phyloP scores from a whole-genome alignment of 129 eudicot species.

The Lonicera japonica region DNA sequence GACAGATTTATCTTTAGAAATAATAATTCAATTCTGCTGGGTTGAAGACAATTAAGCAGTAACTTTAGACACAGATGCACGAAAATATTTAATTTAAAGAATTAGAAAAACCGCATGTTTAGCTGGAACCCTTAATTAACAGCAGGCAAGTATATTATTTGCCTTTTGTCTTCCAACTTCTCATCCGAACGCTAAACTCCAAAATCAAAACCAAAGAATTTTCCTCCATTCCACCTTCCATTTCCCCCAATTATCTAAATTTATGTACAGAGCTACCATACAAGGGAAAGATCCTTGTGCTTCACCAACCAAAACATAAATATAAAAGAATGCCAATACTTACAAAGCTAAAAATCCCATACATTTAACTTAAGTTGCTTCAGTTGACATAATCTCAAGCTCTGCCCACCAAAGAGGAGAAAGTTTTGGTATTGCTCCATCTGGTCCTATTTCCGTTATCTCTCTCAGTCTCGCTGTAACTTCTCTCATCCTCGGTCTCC shows the following conservation, averaged over 20 bases:
- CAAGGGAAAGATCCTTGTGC: not conserved
- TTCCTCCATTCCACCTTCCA: slow-evolving; percentile 6
- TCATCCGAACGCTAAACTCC: too few species aligned
- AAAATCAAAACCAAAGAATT: slow-evolving; percentile 1
- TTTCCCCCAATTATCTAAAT: not conserved
- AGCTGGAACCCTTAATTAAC: too few species aligned
- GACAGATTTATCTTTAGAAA: too few species aligned
- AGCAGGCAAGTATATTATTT: too few species aligned
- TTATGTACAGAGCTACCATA: slow-evolving; percentile 8
- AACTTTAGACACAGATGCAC: too few species aligned
- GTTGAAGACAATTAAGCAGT: too few species aligned
- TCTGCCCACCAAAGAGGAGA: slow-evolving; percentile 99
- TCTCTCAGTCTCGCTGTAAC: slow-evolving; percentile 58
- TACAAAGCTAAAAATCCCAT: not conserved
- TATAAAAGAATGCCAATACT: not conserved
- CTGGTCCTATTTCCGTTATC: slow-evolving; percentile 66
- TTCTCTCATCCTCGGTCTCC: slow-evolving; percentile 54
- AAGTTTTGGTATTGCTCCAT: slow-evolving; percentile 70
- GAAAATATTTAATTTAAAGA: too few species aligned
- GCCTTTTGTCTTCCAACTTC: slow-evolving; percentile 2
- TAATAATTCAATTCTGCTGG: too few species aligned
- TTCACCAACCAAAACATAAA: not conserved
- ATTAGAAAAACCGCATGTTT: too few species aligned
- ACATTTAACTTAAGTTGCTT: slow-evolving; percentile 31
- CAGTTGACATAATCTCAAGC: slow-evolving; percentile 67